phyloP scores from a whole-genome alignment of 2,329 filamentous ascomycete genomes.

The Epichloe gansuensis region DNA sequence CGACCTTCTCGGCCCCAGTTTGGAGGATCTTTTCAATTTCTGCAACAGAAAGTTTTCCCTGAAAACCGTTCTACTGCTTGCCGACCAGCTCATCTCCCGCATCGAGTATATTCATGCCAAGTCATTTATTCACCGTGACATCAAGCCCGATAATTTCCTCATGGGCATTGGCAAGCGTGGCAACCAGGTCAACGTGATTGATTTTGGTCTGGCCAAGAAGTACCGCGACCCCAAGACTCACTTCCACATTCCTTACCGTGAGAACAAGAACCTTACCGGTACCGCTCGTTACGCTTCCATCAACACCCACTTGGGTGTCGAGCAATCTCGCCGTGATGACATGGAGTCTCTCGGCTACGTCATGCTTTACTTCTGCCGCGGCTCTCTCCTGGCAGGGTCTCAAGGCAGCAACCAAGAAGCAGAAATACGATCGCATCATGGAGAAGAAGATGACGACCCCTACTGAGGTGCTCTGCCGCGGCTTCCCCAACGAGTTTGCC shows the following conservation, averaged over 20 bases:
- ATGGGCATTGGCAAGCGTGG: constrained; percentile 99
- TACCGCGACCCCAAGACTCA: constrained; percentile 99
- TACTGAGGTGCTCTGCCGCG: constrained; percentile 95
- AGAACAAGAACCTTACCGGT: constrained; percentile 99
- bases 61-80: constrained; percentile 92
- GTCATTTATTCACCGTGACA: constrained; percentile 98
- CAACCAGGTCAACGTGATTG: constrained; percentile 98
- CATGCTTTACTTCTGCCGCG: constrained; percentile 99
- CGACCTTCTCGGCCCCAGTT: constrained; percentile 84
- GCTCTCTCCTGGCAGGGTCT: constrained; percentile 94
- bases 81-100: constrained; percentile 95
- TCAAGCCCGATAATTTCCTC: constrained; percentile 99
- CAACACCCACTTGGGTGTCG: constrained; percentile 96
- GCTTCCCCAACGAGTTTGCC: constrained; percentile 98
- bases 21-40: constrained; percentile 99
- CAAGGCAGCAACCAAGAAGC: constrained; percentile 98
- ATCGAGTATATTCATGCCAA: constrained; percentile 99
- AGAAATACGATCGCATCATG: constrained; percentile 99
- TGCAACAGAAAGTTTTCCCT: constrained; percentile 99
- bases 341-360: constrained; percentile 99
- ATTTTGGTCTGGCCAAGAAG: constrained; percentile 98
- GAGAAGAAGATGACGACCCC: constrained; percentile 99
- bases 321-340: constrained; percentile 97
- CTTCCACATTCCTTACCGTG: constrained; percentile 98
- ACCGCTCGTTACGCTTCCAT: constrained; percentile 98